phyloP scores from a whole-genome alignment of 495 filamentous ascomycete genomes.

The Talaromyces liani region DNA sequence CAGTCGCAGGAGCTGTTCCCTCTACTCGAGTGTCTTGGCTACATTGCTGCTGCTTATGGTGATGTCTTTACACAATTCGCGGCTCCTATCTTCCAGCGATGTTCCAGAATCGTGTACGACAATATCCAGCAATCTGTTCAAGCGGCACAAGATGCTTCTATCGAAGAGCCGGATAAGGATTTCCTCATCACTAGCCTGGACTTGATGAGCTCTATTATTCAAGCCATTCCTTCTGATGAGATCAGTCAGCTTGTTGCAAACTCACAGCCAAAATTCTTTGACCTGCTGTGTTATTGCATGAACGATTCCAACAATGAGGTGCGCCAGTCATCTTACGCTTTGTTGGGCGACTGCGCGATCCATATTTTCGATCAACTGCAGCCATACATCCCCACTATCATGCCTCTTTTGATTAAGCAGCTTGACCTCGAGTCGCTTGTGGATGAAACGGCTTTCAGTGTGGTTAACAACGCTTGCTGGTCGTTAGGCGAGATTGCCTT shows the following conservation, averaged over 20 bases:
- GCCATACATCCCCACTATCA: slow-evolving; percentile 59
- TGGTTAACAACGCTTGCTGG: slow-evolving; percentile 98
- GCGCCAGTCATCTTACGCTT: slow-evolving; percentile 89
- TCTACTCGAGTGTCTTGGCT: slow-evolving; percentile 89
- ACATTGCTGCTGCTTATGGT: slow-evolving; percentile 81
- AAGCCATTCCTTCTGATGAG: slow-evolving; percentile 72
- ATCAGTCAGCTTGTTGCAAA: slow-evolving; percentile 66
- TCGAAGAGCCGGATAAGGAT: slow-evolving; percentile 90
- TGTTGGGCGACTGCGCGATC: slow-evolving; percentile 94
- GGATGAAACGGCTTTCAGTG: slow-evolving; percentile 74
- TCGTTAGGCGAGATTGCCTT: slow-evolving; percentile 90
- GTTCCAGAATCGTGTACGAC: slow-evolving; percentile 81
- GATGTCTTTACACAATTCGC: slow-evolving; percentile 79
- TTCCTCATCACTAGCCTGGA: slow-evolving; percentile 96
- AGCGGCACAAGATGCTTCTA: slow-evolving; percentile 51
- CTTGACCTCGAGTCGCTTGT: slow-evolving; percentile 72
- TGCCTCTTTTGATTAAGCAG: slow-evolving; percentile 77
- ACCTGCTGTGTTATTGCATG: slow-evolving; percentile 86
- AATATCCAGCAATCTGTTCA: slow-evolving; percentile 73
- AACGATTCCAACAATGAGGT: slow-evolving; percentile 88
- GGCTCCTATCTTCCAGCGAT: slow-evolving; percentile 73
- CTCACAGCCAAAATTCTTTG: slow-evolving; percentile 78
- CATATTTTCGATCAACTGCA: slow-evolving; percentile 84
- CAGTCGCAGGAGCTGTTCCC: slow-evolving; percentile 92
- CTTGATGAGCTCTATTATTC: slow-evolving; percentile 87